phyloP scores from a whole-genome alignment of 2,329 filamentous ascomycete genomes.

The Venturia pyrina region DNA sequence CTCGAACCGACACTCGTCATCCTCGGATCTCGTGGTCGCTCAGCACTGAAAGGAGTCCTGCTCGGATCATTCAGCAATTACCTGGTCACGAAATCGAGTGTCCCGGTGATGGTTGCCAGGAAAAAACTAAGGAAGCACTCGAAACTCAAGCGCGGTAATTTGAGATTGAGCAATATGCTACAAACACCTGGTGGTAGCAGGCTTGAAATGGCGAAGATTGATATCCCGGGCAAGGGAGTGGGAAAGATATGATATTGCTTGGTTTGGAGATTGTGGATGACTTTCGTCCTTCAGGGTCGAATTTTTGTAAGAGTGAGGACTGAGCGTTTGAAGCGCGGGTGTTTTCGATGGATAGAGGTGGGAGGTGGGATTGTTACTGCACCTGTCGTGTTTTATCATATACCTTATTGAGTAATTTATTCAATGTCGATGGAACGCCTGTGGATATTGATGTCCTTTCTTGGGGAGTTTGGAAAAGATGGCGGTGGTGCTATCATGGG shows the following conservation, averaged over 20 bases:
- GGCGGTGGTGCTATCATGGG: too few relatives aligned
- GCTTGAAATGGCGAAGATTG: slow-evolving; percentile 10
- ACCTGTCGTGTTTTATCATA: neutral
- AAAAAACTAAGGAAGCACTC: slow-evolving; percentile 82
- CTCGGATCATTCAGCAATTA: slow-evolving; percentile 97
- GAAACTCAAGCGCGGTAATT: slow-evolving; percentile 59
- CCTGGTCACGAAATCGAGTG: slow-evolving; percentile 88
- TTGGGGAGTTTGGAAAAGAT: too few relatives aligned
- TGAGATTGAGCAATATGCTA: slow-evolving; percentile 62
- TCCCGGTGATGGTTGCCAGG: slow-evolving; percentile 94
- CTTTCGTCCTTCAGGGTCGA: neutral
- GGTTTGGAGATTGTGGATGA: neutral
- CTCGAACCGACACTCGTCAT: slow-evolving; percentile 88
- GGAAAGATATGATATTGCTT: neutral
- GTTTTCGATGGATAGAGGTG: neutral
- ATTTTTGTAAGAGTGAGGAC: neutral
- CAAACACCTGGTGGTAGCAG: neutral
- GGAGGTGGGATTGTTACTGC: neutral
- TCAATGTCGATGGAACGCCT: too few relatives aligned
- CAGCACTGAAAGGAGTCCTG: slow-evolving; percentile 86
- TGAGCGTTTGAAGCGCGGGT: neutral
- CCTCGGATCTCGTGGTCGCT: slow-evolving; percentile 81
- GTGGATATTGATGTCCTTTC: too few relatives aligned
- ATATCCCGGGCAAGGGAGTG: slow-evolving; percentile 4
- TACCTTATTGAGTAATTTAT: too few relatives aligned